These are phyloP conservation scores for Kwoniella europaea DNA, from an alignment of 768 basidiomycete genomes.

Conservation along the genomic window DNA sequence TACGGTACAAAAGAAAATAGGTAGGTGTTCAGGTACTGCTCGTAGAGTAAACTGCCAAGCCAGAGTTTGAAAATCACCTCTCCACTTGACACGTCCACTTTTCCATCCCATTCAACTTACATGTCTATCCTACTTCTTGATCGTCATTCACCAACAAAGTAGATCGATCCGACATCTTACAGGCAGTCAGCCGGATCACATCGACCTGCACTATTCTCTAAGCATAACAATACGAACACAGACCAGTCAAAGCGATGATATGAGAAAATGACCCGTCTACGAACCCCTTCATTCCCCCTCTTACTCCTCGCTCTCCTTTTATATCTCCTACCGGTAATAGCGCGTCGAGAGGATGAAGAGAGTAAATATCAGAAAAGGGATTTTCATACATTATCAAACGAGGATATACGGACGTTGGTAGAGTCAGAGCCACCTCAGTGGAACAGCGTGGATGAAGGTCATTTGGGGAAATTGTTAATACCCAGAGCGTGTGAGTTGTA, in stretches of 20 bases:
- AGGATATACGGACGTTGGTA: constrained; percentile 23
- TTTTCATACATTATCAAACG: constrained; percentile 33
- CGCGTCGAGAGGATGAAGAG: neutral
- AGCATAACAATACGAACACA: constrained; percentile 1
- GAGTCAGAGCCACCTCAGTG: constrained; percentile 44
- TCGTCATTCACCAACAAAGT: no score
- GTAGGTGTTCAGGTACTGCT: neutral
- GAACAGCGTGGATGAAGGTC: constrained; percentile 56
- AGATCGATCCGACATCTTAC: neutral
- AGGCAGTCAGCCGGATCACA: no score
- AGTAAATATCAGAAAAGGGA: constrained; percentile 25
- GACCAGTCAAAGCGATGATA: constrained; percentile 15
- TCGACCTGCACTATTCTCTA: neutral
- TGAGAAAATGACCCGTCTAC: constrained; percentile 2
- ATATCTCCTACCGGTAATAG: neutral
- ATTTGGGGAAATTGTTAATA: constrained; percentile 82
- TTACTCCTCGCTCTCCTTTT: constrained; percentile 18
- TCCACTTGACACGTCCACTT: constrained; percentile 21
- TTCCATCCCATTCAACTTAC: neutral
- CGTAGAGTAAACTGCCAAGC: neutral
- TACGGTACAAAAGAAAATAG: no score
- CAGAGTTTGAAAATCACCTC: neutral
- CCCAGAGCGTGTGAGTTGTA: constrained; percentile 73
- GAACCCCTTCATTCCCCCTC: constrained; percentile 8
- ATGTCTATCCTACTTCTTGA: neutral